These are phyloP conservation scores for Corrigiola litoralis DNA, from an alignment of 179 eudicot species.

Conservation along the genomic window DNA sequence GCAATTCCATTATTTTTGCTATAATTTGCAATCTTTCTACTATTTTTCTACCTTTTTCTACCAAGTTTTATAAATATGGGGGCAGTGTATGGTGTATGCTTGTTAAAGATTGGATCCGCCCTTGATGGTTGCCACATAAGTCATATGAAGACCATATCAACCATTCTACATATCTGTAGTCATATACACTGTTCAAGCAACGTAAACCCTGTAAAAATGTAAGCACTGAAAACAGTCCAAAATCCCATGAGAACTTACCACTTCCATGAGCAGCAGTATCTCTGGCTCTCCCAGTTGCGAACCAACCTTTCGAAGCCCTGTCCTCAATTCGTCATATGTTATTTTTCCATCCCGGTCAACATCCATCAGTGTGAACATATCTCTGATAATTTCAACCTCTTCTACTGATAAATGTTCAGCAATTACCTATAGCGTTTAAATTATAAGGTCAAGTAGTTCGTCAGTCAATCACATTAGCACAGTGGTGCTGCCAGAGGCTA, in stretches of 20 bases:
- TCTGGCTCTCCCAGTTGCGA: slow-evolving; percentile 90
- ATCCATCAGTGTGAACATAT: slow-evolving; percentile 88
- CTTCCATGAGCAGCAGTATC: slow-evolving; percentile 93
- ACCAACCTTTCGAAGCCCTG: slow-evolving; percentile 82
- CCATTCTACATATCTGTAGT: too few relatives aligned
- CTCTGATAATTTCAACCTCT: slow-evolving; percentile 82
- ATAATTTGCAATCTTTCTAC: too few relatives aligned
- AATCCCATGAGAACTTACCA: slow-evolving; percentile 41
- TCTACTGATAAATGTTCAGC: slow-evolving; percentile 80
- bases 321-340: slow-evolving; percentile 63
- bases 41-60: too few relatives aligned
- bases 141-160: too few relatives aligned
- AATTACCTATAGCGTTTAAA: slow-evolving; percentile 48
- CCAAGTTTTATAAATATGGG: too few relatives aligned
- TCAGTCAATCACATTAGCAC: not conserved
- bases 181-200: not conserved
- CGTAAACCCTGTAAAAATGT: not conserved
- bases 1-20: too few relatives aligned
- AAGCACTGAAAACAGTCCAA: not conserved
- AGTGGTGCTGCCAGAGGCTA: not conserved
- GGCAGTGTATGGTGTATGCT: too few relatives aligned
- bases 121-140: too few relatives aligned
- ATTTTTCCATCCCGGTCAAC: slow-evolving; percentile 75
- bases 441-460: not conserved
- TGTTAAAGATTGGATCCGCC: too few relatives aligned